Conservation (phyloP, 2,329 filamentous ascomycete genomes). For the Sclerotinia glacialis region DNA sequence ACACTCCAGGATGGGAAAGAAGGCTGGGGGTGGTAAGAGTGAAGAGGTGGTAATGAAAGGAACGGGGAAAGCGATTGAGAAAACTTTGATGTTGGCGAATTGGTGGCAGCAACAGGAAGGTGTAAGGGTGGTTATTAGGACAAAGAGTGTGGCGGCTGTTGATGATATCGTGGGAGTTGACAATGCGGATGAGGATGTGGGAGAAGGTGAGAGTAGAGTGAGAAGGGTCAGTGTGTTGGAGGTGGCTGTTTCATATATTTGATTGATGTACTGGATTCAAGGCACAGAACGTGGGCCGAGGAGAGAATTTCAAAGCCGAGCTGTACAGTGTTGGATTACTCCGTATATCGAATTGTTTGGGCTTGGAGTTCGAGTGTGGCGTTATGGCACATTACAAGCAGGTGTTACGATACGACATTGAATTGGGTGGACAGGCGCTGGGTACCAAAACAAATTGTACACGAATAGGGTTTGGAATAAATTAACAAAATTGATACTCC, state of each 20-base stretch:
- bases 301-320: background rate
- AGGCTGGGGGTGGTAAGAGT: constrained; percentile 18
- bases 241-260: constrained; percentile 30
- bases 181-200: constrained; percentile 26
- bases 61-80: constrained; percentile 39
- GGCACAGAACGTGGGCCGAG: background rate
- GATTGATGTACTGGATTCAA: background rate
- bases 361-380: background rate
- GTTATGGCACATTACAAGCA: background rate
- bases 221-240: constrained; percentile 38
- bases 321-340: background rate
- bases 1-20: constrained; percentile 23
- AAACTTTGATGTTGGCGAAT: constrained; percentile 33
- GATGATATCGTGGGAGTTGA: constrained; percentile 37
- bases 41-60: constrained; percentile 38
- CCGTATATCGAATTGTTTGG: background rate
- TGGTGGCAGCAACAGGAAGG: constrained; percentile 35
- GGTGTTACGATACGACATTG: background rate
- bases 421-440: background rate
- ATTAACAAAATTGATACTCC: background rate
- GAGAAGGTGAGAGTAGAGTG: constrained; percentile 31
- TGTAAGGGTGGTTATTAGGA: constrained; percentile 35
- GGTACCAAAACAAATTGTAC: background rate
- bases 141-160: constrained; percentile 38
- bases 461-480: background rate